These are phyloP conservation scores for Euptelea pleiosperma DNA, from an alignment of 164 flowering plant species.

Conservation along the genomic window DNA sequence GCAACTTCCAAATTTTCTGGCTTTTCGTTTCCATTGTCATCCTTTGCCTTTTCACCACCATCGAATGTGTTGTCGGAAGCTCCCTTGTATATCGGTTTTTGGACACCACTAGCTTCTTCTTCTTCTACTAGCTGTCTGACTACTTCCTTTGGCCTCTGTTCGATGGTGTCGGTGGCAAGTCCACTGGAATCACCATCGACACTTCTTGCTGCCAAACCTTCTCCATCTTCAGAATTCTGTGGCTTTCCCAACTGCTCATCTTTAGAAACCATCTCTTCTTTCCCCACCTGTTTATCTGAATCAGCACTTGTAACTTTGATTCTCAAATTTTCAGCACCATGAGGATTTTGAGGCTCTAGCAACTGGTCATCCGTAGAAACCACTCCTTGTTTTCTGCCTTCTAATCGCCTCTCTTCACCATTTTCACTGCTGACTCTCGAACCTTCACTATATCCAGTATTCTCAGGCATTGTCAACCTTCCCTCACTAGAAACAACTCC, in stretches of 20 bases:
- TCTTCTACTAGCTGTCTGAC: background rate
- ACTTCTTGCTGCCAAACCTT: background rate
- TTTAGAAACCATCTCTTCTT: background rate
- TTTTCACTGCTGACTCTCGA: background rate
- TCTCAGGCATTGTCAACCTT: background rate
- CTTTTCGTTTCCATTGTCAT: background rate
- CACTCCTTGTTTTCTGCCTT: background rate
- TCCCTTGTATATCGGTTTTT: background rate
- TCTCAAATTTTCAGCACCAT: background rate
- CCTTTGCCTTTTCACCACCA: background rate
- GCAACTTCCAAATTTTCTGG: constrained; percentile 12
- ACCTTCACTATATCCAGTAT: background rate
- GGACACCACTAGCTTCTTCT: constrained; percentile 10
- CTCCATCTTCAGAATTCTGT: background rate
- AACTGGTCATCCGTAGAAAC: background rate
- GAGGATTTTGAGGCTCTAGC: background rate
- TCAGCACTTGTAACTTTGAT: background rate
- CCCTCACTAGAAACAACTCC: background rate
- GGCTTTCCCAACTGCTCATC: background rate
- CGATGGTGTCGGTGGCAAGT: background rate
- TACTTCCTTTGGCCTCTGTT: constrained; percentile 5
- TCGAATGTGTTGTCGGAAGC: background rate
- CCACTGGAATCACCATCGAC: background rate
- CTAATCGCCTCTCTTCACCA: background rate
- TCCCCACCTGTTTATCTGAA: constrained; percentile 1